phyloP scores from a whole-genome alignment of 2,329 filamentous ascomycete species.

The Thelonectria olida region DNA sequence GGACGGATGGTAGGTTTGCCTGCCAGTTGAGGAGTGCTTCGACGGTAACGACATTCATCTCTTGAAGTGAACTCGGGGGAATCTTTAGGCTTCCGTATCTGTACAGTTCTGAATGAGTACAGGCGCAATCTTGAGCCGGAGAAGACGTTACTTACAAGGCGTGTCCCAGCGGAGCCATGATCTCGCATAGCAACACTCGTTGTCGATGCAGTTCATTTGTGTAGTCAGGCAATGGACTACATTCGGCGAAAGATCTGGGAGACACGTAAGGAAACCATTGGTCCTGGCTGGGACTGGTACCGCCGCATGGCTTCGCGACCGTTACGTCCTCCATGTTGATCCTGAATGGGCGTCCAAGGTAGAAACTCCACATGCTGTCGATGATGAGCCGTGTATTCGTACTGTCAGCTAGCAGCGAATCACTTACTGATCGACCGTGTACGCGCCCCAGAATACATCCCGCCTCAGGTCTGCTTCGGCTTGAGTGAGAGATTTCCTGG shows the following conservation, averaged over 20 bases:
- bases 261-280: slow-evolving; percentile 28
- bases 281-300: slow-evolving; percentile 3
- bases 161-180: slow-evolving; percentile 36
- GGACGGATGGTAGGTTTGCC: slow-evolving; percentile 21
- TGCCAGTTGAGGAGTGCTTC: slow-evolving; percentile 33
- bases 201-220: slow-evolving; percentile 27
- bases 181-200: slow-evolving; percentile 29
- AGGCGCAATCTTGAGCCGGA: neutral
- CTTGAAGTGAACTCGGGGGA: slow-evolving; percentile 23
- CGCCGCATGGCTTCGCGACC: slow-evolving; percentile 31
- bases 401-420: neutral
- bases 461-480: slow-evolving; percentile 40
- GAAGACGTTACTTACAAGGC: slow-evolving; percentile 28
- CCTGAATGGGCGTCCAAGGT: slow-evolving; percentile 38
- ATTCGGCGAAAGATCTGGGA: slow-evolving; percentile 20
- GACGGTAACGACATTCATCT: slow-evolving; percentile 30
- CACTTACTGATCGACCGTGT: slow-evolving; percentile 42
- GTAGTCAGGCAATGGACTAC: slow-evolving; percentile 20
- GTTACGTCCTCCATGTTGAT: slow-evolving; percentile 40
- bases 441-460: slow-evolving; percentile 44
- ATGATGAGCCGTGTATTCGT: neutral
- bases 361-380: slow-evolving; percentile 38
- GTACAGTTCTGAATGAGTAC: neutral
- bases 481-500: slow-evolving; percentile 31
- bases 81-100: slow-evolving; percentile 36